These are phyloP conservation scores for Clavispora vitiphila DNA, from an alignment of 805 yeast genomes.

Conservation along the genomic window DNA sequence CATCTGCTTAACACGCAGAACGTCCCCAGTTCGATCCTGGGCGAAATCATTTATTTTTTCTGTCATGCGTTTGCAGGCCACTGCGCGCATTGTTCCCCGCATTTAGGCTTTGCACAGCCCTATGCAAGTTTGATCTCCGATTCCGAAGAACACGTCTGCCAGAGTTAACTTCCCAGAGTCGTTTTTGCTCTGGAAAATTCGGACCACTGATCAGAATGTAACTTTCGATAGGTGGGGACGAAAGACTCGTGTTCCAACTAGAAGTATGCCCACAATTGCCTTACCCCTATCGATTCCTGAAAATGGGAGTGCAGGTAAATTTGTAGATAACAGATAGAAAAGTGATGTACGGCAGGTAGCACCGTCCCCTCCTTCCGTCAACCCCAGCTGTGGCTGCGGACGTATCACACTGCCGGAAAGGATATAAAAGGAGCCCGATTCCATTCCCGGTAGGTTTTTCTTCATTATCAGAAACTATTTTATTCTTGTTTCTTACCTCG, in stretches of 20 bases:
- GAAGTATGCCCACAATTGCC: neutral
- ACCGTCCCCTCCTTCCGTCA: neutral
- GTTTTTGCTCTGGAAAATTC: neutral
- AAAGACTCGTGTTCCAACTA: too few species aligned
- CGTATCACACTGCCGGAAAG: neutral
- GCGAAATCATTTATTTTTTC: conserved; percentile 69
- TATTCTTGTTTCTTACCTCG: neutral
- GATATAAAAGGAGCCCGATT: neutral
- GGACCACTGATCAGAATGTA: too few species aligned
- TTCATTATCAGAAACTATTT: too few species aligned
- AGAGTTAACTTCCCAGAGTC: neutral
- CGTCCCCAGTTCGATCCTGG: conserved; percentile 99
- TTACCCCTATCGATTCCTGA: neutral
- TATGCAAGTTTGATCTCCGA: neutral
- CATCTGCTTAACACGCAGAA: conserved; percentile 99
- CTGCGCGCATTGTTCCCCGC: neutral
- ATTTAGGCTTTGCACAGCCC: neutral
- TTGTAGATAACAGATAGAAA: neutral
- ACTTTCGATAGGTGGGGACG: too few species aligned
- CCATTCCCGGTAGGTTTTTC: neutral
- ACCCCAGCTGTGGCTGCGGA: neutral
- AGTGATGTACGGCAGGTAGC: neutral
- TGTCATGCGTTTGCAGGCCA: neutral
- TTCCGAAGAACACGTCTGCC: neutral
- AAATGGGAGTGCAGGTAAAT: neutral